These are phyloP conservation scores for Prosopis cineraria DNA, from an alignment of 306 rosid genomes.

Conservation along the genomic window DNA sequence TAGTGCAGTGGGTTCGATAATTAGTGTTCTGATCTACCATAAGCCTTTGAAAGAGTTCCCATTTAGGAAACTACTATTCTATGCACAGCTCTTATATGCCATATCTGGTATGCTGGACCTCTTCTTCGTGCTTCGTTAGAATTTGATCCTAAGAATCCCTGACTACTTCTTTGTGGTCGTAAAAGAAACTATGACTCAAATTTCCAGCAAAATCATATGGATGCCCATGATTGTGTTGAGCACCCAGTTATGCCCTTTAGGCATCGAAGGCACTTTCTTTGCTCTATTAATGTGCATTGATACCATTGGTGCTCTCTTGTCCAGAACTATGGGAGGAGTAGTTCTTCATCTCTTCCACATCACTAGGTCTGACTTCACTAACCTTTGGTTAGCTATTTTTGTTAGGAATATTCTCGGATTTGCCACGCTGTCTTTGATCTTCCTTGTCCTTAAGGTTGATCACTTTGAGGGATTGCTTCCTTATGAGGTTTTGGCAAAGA, in stretches of 20 bases:
- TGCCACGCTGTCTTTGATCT: conserved; percentile 51
- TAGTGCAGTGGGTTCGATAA: conserved; percentile 70
- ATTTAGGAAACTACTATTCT: conserved; percentile 57
- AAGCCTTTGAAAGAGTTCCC: conserved; percentile 61
- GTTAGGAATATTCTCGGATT: conserved; percentile 61
- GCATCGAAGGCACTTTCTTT: conserved; percentile 83
- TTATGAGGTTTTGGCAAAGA: conserved; percentile 40
- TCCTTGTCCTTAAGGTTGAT: conserved; percentile 61
- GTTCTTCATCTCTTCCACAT: conserved; percentile 54
- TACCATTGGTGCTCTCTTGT: conserved; percentile 55
- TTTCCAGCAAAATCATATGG: conserved; percentile 60
- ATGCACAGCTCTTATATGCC: conserved; percentile 65
- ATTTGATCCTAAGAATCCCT: conserved; percentile 59
- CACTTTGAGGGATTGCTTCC: conserved; percentile 54
- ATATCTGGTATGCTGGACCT: conserved; percentile 67
- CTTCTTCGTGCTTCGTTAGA: conserved; percentile 66
- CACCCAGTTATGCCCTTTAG: conserved; percentile 65
- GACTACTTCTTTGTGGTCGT: conserved; percentile 59
- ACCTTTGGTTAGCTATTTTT: conserved; percentile 63
- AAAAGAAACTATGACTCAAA: conserved; percentile 56
- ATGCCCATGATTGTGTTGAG: conserved; percentile 78
- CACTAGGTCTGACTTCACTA: conserved; percentile 64
- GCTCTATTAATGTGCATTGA: conserved; percentile 77
- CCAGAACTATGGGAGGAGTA: conserved; percentile 66
- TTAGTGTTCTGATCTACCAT: conserved; percentile 83